Evolutionary conservation across 2,329 filamentous ascomycete species (phyloP), one percentile per base, ranked within the genome.

Genomic region (Colletotrichum phormii): DNA sequence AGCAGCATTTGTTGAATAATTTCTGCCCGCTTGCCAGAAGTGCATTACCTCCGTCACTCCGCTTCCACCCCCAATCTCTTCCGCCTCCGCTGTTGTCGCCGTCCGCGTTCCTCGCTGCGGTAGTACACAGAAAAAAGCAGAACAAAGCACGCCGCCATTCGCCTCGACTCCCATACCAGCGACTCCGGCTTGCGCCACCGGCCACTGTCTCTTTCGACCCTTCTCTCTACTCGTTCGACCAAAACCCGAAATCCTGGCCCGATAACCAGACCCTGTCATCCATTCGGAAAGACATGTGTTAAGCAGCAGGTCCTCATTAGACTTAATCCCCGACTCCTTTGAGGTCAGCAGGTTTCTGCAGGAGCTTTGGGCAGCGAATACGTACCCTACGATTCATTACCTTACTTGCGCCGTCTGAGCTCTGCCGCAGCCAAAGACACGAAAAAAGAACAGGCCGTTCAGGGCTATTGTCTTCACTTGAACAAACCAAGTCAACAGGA

Each of bases 311-410:
- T 65, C 72, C 63, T 64, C 62, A 63, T 71, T 69, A 72, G 64
- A 79, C 79, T 49, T 49, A 49, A 49, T 49, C 42, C 77, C 74
- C 80, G 81, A 87, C 89, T 92, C 90, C 91, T 92, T 92, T 92
- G 90, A 93, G 91, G 91, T 92, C 92, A 94, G 92, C 92, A 89
- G 91, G 92, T 86, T 89, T 89, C 93, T 94, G 92, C 93, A 94
- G 92, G 91, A 94, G 90, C 54, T 71, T 57, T 63, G 71, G 71
- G 71, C 61, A 71, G 57, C 42, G 37, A 66, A 71, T 62, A 65
- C 55, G 71, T 69, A 69, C 65, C 54, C 29, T 66, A 65, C 61
- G 33, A 66, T 73, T 65, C 33, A 42, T 49, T 59, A 51, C 29
- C 66, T 37, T 59, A 51, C 29, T 71, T 37, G 49, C 33, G 15